Conservation (phyloP, 2,329 filamentous ascomycete genomes). For the Karstenula rhodostoma region DNA sequence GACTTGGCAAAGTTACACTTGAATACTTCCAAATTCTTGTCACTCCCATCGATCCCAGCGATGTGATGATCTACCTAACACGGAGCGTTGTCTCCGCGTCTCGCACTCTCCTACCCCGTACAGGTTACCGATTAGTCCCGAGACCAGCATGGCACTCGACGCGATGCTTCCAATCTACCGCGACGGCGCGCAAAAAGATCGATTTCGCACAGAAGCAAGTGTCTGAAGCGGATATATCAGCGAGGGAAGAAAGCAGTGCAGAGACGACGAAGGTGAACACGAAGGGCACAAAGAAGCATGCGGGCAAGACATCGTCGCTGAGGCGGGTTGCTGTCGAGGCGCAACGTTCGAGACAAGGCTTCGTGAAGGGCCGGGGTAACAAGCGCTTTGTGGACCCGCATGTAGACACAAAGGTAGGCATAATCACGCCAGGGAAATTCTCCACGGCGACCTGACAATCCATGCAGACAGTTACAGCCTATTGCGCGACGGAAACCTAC, state of each 20-base stretch:
- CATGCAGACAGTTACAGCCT: constrained; percentile 65
- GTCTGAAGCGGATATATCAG: constrained; percentile 8
- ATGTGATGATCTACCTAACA: constrained; percentile 33
- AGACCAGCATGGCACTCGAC: constrained; percentile 10
- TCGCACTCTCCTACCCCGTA: constrained; percentile 15
- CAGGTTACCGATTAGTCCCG: constrained; percentile 5
- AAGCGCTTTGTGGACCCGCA: constrained; percentile 57
- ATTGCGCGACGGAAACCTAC: constrained; percentile 73
- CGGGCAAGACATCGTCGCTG: constrained; percentile 65
- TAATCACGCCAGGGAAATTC: background rate
- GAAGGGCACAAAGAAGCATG: constrained; percentile 40
- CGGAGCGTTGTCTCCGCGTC: constrained; percentile 29
- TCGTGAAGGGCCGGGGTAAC: constrained; percentile 58
- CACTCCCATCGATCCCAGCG: constrained; percentile 8
- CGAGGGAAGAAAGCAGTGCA: constrained; percentile 26
- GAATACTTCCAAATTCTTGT: too few relatives aligned
- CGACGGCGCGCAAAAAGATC: constrained; percentile 26
- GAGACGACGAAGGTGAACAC: constrained; percentile 23
- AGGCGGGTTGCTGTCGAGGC: constrained; percentile 87
- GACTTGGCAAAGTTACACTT: constrained; percentile 1
- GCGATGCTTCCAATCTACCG: constrained; percentile 30
- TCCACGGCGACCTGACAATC: background rate
- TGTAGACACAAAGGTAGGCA: constrained; percentile 53
- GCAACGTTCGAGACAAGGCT: constrained; percentile 65
- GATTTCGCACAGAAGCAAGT: constrained; percentile 38